Percentiles rank a stretch among this genome's conserved stretches.
Evolutionary conservation across 495 filamentous ascomycete species (phyloP).

Genomic region (Penicillium soppii): DNA sequence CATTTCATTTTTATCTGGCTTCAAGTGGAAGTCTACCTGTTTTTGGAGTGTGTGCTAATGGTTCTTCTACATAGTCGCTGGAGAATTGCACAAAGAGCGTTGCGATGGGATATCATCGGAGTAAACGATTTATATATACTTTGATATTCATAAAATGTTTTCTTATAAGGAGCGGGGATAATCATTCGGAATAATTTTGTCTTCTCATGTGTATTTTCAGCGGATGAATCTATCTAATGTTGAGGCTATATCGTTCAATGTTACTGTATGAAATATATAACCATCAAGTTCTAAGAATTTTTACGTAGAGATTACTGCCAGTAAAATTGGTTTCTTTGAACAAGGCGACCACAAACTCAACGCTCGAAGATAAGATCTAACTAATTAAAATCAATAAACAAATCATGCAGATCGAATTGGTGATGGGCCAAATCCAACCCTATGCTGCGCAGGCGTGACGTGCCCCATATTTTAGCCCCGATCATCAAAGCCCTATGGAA

Average conservation of each 20-base stretch:
- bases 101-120: conserved; percentile 8
- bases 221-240: too few relatives aligned
- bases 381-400: neutral
- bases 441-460: neutral
- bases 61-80: conserved; percentile 5
- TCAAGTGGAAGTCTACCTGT: neutral
- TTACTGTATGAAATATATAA: too few relatives aligned
- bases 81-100: conserved; percentile 15
- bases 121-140: neutral
- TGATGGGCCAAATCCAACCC: too few relatives aligned
- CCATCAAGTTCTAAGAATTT: too few relatives aligned
- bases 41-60: neutral
- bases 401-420: neutral
- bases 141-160: neutral
- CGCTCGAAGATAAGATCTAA: too few relatives aligned
- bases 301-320: too few relatives aligned
- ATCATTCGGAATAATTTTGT: too few relatives aligned
- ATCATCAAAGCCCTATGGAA: neutral
- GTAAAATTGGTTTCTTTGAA: too few relatives aligned
- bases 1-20: neutral
- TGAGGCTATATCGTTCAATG: too few relatives aligned
- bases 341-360: too few relatives aligned
- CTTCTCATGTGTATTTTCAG: too few relatives aligned
- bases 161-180: neutral
- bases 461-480: neutral